Conservation (phyloP, 2,329 filamentous ascomycete genomes). For the Trichothecium sympodiale region DNA sequence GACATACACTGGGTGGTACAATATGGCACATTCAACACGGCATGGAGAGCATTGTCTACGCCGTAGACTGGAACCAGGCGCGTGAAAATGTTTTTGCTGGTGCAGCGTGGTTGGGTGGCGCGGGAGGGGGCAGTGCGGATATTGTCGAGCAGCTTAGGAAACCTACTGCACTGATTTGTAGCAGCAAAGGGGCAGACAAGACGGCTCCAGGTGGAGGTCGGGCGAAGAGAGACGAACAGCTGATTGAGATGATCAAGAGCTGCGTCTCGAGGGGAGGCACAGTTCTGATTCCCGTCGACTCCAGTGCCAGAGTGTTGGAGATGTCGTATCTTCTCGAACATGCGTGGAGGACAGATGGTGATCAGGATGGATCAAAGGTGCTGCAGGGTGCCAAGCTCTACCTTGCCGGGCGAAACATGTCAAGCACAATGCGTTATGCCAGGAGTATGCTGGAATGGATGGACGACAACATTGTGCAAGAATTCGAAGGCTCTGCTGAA, state of each 20-base stretch:
- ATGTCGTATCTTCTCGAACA: conserved; percentile 87
- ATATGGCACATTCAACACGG: conserved; percentile 99
- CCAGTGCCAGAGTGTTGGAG: conserved; percentile 87
- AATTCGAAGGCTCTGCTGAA: conserved; percentile 67
- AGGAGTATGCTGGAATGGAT: conserved; percentile 99
- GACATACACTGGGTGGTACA: conserved; percentile 89
- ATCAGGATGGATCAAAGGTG: conserved; percentile 38
- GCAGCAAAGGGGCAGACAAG: conserved; percentile 67
- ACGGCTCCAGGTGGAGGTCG: conserved; percentile 60
- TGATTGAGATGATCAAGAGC: conserved; percentile 71
- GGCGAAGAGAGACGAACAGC: conserved; percentile 72
- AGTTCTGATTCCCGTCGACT: conserved; percentile 88
- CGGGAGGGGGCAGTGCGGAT: conserved; percentile 69
- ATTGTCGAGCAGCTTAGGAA: conserved; percentile 90
- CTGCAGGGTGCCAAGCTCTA: conserved; percentile 55
- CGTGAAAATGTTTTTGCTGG: conserved; percentile 89
- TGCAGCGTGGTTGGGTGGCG: conserved; percentile 84
- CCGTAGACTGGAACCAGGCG: conserved; percentile 97
- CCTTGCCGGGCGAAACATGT: conserved; percentile 74
- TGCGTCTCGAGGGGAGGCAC: conserved; percentile 77
- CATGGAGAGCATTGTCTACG: conserved; percentile 92
- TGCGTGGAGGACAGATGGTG: conserved; percentile 64
- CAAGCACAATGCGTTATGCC: conserved; percentile 81
- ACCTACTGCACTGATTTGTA: conserved; percentile 88
- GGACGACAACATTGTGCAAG: conserved; percentile 87